Conservation (phyloP, 805 yeast genomes). For the Cephaloascus fragrans region DNA sequence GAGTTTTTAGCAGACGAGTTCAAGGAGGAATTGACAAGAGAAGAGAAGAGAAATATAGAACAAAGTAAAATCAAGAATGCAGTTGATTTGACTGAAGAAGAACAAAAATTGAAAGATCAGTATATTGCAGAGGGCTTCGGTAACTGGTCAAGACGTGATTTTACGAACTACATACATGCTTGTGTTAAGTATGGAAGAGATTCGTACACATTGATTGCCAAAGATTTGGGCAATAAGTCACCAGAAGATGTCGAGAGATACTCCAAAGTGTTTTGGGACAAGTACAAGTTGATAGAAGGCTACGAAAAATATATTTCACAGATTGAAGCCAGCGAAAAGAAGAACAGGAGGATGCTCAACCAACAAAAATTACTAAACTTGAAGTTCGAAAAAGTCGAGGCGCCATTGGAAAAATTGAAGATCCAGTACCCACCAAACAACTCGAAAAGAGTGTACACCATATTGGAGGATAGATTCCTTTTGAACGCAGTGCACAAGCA, state of each 20-base stretch:
- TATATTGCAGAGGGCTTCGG: constrained; percentile 49
- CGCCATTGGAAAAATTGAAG: constrained; percentile 51
- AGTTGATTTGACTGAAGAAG: constrained; percentile 55
- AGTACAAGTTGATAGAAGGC: constrained; percentile 54
- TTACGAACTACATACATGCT: constrained; percentile 60
- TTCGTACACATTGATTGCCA: constrained; percentile 37
- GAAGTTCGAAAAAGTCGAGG: constrained; percentile 43
- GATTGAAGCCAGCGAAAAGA: constrained; percentile 66
- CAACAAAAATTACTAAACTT: constrained; percentile 47
- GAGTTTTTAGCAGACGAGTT: constrained; percentile 39
- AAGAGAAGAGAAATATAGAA: constrained; percentile 33
- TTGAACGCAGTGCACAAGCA: constrained; percentile 50
- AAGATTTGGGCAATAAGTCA: constrained; percentile 46
- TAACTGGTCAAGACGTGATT: constrained; percentile 68
- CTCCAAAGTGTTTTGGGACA: constrained; percentile 53
- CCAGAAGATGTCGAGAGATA: constrained; percentile 51
- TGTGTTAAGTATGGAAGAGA: constrained; percentile 59
- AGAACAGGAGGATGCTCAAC: constrained; percentile 38
- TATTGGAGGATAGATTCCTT: constrained; percentile 61
- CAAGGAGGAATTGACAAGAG: constrained; percentile 21
- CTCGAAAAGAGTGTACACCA: constrained; percentile 64
- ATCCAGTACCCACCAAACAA: constrained; percentile 79
- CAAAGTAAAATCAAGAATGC: constrained; percentile 45
- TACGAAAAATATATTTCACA: constrained; percentile 62
- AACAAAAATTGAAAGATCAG: constrained; percentile 40